Base-by-base conservation (phyloP, 1,284 basidiomycete species). In the Malassezia vespertilionis region DNA sequence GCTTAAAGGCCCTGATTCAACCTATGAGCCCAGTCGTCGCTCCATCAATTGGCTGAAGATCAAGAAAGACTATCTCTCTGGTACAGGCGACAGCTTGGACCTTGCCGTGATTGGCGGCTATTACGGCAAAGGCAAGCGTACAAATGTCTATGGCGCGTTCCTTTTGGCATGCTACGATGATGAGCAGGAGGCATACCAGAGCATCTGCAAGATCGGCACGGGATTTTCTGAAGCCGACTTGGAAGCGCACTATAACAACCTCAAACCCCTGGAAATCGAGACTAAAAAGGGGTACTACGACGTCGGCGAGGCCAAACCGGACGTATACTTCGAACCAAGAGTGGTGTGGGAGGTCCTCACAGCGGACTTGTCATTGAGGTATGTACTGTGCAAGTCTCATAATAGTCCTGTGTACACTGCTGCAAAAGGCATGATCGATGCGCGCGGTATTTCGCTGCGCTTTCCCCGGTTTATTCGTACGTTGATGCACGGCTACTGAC, bases 301-400 rank as follows among this genome's bases (percentile, higher is more conserved):
- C 71, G 72, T 83, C 31, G 91, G 70, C 27, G 66, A 63, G 3
- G 65, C 64, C 9, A 69, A 66, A 30, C 65, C 68, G 4, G 61
- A 69, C 36, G 47, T 56, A 44, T 48, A 39, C 41, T 70, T 71
- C 41, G 65, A 69, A 33, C 56, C 65, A 10, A 58, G 60, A 39
- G 41, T 93, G 15, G 87, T 99, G 1, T 97, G 91, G 90, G 93
- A 99, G 74, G 90, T 99, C 24, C 78, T 97, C 61, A 86, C 91
- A 0, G 93, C 93, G 5, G 93, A 99, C 75, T 72, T 99, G 60
- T 93, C 87, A 72, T 74, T 97, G 5, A n/a, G n/a, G n/a, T n/a
- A n/a, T n/a, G n/a, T n/a, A n/a, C n/a, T n/a, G n/a, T n/a, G n/a
- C n/a, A n/a, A n/a, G n/a, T n/a, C n/a, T n/a, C n/a, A n/a, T n/a